Evolutionary conservation across 2,329 filamentous ascomycete genomes (phyloP).

Genomic region (Coniochaeta sp.): DNA sequence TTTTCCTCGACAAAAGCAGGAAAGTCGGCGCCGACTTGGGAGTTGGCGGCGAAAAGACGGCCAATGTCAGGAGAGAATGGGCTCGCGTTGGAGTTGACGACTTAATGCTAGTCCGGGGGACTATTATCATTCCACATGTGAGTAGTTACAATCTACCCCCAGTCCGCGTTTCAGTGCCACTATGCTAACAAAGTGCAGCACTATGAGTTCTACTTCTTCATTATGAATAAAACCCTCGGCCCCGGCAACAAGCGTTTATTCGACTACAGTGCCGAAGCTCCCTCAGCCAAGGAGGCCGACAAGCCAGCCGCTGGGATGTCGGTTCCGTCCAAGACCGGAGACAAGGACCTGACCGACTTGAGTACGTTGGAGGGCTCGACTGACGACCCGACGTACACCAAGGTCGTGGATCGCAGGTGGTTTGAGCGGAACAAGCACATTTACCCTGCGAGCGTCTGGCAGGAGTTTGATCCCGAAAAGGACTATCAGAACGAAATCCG

Average conservation of each 20-base stretch:
- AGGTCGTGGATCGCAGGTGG: constrained; percentile 94
- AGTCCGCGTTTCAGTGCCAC: not conserved
- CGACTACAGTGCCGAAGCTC: constrained; percentile 56
- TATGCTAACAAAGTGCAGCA: constrained; percentile 51
- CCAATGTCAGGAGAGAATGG: constrained; percentile 73
- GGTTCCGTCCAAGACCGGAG: constrained; percentile 27
- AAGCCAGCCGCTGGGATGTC: constrained; percentile 27
- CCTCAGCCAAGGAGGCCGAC: constrained; percentile 15
- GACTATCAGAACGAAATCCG: constrained; percentile 73
- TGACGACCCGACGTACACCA: constrained; percentile 76
- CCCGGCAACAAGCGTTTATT: constrained; percentile 71
- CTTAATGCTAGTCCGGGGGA: constrained; percentile 83
- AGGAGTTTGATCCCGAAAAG: constrained; percentile 84
- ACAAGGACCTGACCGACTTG: constrained; percentile 36
- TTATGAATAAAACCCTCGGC: constrained; percentile 76
- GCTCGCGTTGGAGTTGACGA: constrained; percentile 92
- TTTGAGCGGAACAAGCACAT: constrained; percentile 98
- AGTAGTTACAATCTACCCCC: constrained; percentile 28
- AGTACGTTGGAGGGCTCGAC: constrained; percentile 63
- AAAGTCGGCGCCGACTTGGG: constrained; percentile 83
- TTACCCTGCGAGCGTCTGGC: constrained; percentile 92
- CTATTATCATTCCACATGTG: constrained; percentile 91
- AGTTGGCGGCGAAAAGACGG: constrained; percentile 58
- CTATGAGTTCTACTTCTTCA: constrained; percentile 95
- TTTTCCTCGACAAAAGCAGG: constrained; percentile 84